Conservation (phyloP, 163 green algal species). For the Scenedesmus sp. region DNA sequence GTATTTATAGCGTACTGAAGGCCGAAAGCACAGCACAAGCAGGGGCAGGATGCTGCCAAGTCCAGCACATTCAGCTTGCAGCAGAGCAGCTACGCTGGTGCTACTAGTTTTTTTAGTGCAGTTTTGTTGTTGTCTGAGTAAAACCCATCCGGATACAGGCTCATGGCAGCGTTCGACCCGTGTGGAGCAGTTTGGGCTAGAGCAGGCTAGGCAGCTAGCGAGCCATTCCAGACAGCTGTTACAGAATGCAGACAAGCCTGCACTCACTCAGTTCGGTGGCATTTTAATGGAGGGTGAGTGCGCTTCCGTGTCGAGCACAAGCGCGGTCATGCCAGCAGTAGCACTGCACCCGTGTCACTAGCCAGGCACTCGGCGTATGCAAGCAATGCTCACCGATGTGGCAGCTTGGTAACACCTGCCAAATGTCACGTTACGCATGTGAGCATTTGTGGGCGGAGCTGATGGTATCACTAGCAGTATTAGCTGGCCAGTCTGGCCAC, state of each 20-base stretch:
- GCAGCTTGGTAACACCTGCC: background rate
- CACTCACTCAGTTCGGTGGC: conserved; percentile 7
- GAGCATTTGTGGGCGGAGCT: background rate
- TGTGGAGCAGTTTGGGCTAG: background rate
- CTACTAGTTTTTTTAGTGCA: background rate
- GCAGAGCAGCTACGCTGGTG: background rate
- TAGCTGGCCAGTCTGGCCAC: no score
- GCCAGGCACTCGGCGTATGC: background rate
- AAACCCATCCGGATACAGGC: background rate
- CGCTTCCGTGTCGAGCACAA: background rate
- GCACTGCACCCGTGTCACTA: background rate
- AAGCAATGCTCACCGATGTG: background rate
- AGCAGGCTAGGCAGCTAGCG: background rate
- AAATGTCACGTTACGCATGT: background rate
- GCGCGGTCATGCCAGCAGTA: background rate
- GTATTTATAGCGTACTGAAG: background rate
- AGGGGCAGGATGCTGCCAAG: background rate
- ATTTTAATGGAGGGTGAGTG: conserved; percentile 26
- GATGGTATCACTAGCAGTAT: background rate
- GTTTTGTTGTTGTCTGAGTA: background rate
- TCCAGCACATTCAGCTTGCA: background rate
- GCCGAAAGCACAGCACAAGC: background rate
- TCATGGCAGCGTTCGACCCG: background rate
- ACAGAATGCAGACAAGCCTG: conserved; percentile 31
- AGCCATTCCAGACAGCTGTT: background rate